A percentile compares a stretch with the other conserved stretches of the same genome.
Evolutionary conservation across 345 rosid species (phyloP).

Genomic region (Populus nigra): DNA sequence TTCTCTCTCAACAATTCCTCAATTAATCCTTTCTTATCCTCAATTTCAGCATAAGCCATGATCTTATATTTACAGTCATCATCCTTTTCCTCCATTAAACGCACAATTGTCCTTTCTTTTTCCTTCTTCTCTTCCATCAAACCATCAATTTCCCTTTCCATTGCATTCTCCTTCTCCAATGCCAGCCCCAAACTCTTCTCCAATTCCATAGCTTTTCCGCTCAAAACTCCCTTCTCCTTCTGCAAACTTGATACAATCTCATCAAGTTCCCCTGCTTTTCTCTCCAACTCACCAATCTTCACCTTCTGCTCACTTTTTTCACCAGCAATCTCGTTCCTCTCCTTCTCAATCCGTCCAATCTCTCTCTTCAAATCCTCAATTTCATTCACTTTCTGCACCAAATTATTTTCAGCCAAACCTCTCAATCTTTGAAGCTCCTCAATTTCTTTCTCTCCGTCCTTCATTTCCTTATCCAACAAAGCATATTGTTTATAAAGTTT

Average conservation of each 20-base stretch:
- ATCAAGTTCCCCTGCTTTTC: conserved; percentile 25
- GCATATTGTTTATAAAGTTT: conserved; percentile 32
- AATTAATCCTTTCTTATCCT: conserved; percentile 35
- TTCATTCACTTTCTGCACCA: conserved; percentile 30
- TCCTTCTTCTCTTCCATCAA: conserved; percentile 37
- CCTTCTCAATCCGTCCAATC: conserved; percentile 30
- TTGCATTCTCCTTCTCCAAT: conserved; percentile 34
- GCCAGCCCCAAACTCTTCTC: conserved; percentile 45
- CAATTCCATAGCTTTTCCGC: conserved; percentile 32
- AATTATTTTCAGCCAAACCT: conserved; percentile 31
- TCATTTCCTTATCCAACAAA: conserved; percentile 35
- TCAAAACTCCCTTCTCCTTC: conserved; percentile 42
- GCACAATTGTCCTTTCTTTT: conserved; percentile 36
- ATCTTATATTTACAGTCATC: conserved; percentile 23
- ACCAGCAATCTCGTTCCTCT: conserved; percentile 40
- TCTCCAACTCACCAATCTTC: conserved; percentile 42
- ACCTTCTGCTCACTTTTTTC: conserved; percentile 24
- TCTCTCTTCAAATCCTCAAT: conserved; percentile 34
- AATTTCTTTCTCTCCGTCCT: conserved; percentile 21
- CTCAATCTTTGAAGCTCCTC: conserved; percentile 28
- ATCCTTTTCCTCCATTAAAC: conserved; percentile 30
- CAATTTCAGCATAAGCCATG: conserved; percentile 14
- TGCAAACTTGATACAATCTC: conserved; percentile 27
- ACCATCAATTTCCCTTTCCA: conserved; percentile 36
- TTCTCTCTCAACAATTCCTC: conserved; percentile 41